Evolutionary conservation across 495 filamentous ascomycete species (phyloP), one percentile per base, ranked within the genome.

Genomic region (Aspergillus diversus): DNA sequence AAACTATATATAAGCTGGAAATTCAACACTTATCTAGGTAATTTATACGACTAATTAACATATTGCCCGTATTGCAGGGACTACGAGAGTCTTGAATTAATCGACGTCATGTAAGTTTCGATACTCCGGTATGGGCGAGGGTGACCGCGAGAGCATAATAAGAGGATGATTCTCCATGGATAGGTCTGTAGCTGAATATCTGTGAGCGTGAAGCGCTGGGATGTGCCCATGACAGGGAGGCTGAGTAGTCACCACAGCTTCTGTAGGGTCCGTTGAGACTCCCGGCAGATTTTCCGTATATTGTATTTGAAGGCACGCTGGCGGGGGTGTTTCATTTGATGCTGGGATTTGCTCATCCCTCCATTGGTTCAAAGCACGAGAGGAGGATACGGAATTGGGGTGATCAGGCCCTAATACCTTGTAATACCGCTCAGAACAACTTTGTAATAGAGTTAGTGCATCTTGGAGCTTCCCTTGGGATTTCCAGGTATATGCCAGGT

Each of bases 391-490:
- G 12, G 70, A 68, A 34, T 64, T 34, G 7, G 66, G 63, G 47
- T 69, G 66, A 43, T 69, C 54, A n/a, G 46, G 16, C 4, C 66
- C 63, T 31, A 69, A 35, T 33, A 66, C 63, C 46, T 59, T 55
- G 15, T 60, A 63, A 12, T 48, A 52, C 34, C 55, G 16, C 17
- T 60, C 37, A 15, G 59, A 27, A 16, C 54, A 59, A n/a, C 60
- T 6, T 52, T 57, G 47, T 46, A 65, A 65, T 5, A 67, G 39
- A 27, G 31, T 55, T 42, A 64, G 48, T 32, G 66, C 63, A 39
- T 68, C 58, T 34, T 57, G 7, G 5, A 52, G 17, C 35, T 55
- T 43, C 31, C 50, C 50, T 13, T 53, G 49, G 5, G 8, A 16
- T 33, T 48, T 47, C 47, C 43, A 60, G 32, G 54, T 56, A 35